Evolutionary conservation across 768 basidiomycete genomes (phyloP), one percentile per base, ranked within the genome.

Genomic region (Hygrocybe coccinea): DNA sequence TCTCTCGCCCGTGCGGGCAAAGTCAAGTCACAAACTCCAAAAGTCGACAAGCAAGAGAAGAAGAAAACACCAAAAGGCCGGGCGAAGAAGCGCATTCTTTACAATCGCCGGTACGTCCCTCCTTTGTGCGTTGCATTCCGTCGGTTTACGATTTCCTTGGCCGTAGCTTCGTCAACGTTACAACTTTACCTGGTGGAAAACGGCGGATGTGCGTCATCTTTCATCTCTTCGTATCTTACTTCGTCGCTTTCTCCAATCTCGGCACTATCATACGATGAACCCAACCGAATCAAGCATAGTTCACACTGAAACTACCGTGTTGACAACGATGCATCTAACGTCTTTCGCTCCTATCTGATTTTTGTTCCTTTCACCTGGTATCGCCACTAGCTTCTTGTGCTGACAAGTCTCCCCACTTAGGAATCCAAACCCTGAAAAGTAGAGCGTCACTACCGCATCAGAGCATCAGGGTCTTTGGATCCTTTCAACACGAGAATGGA

Each of bases 261-360:
- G 12, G 8, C 9, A 35, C 19, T 10, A 19, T 34, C 44, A 50
- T 60, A 62, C 69, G 84, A 86, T 86, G 86, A 87, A 79, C 17
- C 79, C 73, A 61, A 62, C 65, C 69, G 71, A 75, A 73, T 71
- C 76, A 77, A 71, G 87, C 92, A 94, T 94, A 94, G 93, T 95
- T 94, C 91, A 95, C 89, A 85, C 92, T 86, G 91, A 95, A 90
- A 72, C 74, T 68, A 73, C 71, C 67, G 72, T 93, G 91, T 89
- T 85, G 88, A 93, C 75, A 86, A 80, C 73, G 74, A 82, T 78
- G 62, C 85, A 91, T 90, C 87, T 82, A 76, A 83, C 71, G 91
- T 97, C 93, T 95, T 95, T 95, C 93, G 92, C 93, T 95, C 91
- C 92, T 95, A 95, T 95, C 91, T 95, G 93, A 95, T 59, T 25